These are phyloP conservation scores for Perkinsus chesapeaki DNA, from an alignment of 169 alveolate genomes.

Conservation along the genomic window DNA sequence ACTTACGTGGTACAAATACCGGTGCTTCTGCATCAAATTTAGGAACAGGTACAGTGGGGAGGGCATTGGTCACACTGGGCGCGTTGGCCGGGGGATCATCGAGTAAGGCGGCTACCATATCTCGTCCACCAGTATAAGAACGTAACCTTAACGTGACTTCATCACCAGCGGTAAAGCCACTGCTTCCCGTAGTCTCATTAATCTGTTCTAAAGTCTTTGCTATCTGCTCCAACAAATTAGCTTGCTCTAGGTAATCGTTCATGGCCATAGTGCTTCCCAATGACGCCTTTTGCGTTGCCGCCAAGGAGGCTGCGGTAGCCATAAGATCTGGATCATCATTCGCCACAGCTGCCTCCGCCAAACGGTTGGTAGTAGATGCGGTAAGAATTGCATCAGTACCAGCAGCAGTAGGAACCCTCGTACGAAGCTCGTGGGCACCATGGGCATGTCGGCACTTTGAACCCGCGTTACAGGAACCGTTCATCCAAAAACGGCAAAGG, in stretches of 20 bases:
- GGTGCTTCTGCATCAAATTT: background rate
- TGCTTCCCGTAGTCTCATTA: background rate
- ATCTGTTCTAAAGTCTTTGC: background rate
- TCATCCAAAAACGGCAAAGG: conserved; percentile 50
- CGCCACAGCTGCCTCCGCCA: background rate
- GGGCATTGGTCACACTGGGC: background rate
- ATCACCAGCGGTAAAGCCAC: background rate
- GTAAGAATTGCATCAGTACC: background rate
- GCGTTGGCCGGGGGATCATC: background rate
- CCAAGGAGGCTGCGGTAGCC: background rate
- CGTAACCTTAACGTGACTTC: background rate
- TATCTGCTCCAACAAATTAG: background rate
- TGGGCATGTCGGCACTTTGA: conserved; percentile 52
- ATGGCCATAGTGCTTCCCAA: background rate
- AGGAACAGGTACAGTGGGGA: background rate
- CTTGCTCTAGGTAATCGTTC: background rate
- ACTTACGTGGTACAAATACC: background rate
- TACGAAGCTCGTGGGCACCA: conserved; percentile 38
- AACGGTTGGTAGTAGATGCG: background rate
- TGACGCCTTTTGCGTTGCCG: background rate
- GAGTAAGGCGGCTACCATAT: background rate
- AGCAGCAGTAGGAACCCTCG: background rate
- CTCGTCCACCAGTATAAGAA: background rate
- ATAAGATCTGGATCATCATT: background rate
- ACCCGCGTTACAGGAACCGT: conserved; percentile 50